Conservation (phyloP, 2,329 filamentous ascomycete genomes). For the Didymella sp. region DNA sequence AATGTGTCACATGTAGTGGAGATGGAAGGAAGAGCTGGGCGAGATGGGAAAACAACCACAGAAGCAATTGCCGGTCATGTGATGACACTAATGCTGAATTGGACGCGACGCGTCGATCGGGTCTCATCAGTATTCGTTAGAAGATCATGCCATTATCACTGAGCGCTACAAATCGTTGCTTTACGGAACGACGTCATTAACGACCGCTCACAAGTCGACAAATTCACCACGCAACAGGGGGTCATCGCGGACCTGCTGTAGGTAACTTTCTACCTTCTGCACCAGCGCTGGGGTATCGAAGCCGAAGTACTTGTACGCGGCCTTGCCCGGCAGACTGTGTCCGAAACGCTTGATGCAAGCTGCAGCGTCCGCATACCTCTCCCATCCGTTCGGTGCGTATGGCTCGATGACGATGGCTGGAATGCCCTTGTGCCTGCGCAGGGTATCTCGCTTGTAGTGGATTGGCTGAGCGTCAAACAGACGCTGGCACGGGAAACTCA, state of each 20-base stretch:
- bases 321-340: constrained; percentile 62
- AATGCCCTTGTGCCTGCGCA: constrained; percentile 51
- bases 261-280: constrained; percentile 47
- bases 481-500: constrained; percentile 60
- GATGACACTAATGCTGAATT: background rate
- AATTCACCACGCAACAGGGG: constrained; percentile 44
- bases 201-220: constrained; percentile 35
- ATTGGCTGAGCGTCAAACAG: constrained; percentile 58
- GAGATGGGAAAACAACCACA: background rate
- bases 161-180: background rate
- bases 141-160: background rate
- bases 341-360: constrained; percentile 63
- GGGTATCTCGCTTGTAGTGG: constrained; percentile 56
- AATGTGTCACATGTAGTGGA: background rate
- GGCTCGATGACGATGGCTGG: constrained; percentile 67
- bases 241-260: constrained; percentile 48
- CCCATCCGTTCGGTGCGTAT: constrained; percentile 65
- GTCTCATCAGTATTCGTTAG: background rate
- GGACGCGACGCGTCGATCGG: background rate
- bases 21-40: background rate
- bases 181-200: background rate
- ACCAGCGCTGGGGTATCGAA: constrained; percentile 59
- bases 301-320: constrained; percentile 64
- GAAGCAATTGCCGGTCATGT: background rate
- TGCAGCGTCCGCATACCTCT: constrained; percentile 65